These are phyloP conservation scores for Sinapis alba DNA, from an alignment of 441 rosid genomes.

Conservation along the genomic window DNA sequence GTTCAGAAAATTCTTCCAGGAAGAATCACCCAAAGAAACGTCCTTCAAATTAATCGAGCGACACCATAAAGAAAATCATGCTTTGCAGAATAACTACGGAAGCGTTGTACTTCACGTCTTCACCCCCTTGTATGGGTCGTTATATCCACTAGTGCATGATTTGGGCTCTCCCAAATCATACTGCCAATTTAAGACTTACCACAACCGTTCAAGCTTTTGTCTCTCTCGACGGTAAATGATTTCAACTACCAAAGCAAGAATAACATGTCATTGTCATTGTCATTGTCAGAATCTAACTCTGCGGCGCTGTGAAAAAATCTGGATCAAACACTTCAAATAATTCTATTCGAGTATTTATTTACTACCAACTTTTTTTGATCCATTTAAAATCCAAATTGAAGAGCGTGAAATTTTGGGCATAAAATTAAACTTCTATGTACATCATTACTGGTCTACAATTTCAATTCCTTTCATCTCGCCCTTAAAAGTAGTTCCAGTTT, in stretches of 20 bases:
- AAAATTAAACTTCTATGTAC: constrained; percentile 12
- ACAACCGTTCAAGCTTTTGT: neutral
- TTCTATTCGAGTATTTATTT: neutral
- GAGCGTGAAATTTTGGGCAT: constrained; percentile 25
- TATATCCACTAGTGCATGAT: constrained; percentile 1
- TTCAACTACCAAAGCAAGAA: neutral
- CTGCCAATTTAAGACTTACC: neutral
- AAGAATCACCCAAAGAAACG: constrained; percentile 1
- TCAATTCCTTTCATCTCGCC: neutral
- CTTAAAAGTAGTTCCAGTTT: neutral
- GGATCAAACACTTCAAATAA: neutral
- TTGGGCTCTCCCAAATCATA: neutral
- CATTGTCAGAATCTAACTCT: neutral
- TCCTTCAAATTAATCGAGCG: neutral
- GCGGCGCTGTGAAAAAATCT: neutral
- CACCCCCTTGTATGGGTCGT: neutral
- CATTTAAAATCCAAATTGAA: constrained; percentile 8
- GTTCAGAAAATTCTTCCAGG: neutral
- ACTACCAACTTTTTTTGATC: neutral
- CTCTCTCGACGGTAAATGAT: neutral
- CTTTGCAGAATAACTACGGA: neutral
- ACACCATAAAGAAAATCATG: neutral
- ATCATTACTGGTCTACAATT: constrained; percentile 9
- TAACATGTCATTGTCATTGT: neutral
- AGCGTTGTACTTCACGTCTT: neutral